phyloP scores from a whole-genome alignment of 305 asterid genomes.

The Stenogyne calaminthoides region DNA sequence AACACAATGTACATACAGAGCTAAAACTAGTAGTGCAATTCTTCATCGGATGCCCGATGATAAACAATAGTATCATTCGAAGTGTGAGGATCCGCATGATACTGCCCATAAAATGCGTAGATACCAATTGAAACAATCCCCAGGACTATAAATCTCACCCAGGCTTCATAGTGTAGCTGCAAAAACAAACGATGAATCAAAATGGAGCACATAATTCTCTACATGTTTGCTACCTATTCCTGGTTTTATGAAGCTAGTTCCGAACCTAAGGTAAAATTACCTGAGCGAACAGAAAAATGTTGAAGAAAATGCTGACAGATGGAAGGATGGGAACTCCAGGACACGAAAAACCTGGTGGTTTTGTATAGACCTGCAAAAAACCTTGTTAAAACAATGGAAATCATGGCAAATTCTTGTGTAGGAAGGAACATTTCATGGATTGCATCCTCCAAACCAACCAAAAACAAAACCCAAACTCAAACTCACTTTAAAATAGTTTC shows the following conservation, averaged over 20 bases:
- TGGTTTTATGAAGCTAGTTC: constrained; percentile 14
- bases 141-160: constrained; percentile 83
- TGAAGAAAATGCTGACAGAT: constrained; percentile 74
- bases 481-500: too few relatives aligned
- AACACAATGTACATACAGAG: constrained; percentile 32
- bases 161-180: constrained; percentile 94
- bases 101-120: constrained; percentile 88
- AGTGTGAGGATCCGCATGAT: constrained; percentile 78
- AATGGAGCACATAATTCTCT: constrained; percentile 3
- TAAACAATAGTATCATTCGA: constrained; percentile 58
- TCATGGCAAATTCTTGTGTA: not conserved
- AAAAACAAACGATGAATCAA: constrained; percentile 13
- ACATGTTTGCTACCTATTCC: not conserved
- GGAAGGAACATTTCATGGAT: too few relatives aligned
- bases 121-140: constrained; percentile 62
- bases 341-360: constrained; percentile 83
- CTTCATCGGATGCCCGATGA: constrained; percentile 76
- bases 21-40: constrained; percentile 38
- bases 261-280: constrained; percentile 37
- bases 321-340: constrained; percentile 90
- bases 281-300: constrained; percentile 93
- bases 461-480: too few relatives aligned
- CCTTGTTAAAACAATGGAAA: not conserved
- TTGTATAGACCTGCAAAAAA: constrained; percentile 51
- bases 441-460: too few relatives aligned